Percentiles rank a stretch among this genome's conserved stretches.
These are phyloP conservation scores for Eucalyptus pauciflora DNA, from an alignment of 345 rosid species.

Conservation along the genomic window DNA sequence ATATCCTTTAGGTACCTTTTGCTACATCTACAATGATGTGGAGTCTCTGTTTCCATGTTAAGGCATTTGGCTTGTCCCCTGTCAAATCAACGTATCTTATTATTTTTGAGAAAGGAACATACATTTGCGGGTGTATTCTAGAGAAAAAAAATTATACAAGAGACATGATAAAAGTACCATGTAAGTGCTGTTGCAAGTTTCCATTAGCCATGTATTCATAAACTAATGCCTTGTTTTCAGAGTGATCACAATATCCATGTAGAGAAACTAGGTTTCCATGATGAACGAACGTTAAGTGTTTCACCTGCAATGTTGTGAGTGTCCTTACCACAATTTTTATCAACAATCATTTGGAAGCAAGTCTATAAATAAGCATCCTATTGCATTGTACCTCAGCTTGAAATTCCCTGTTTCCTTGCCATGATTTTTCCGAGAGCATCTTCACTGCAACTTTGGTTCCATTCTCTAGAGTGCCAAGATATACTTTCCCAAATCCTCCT, in stretches of 20 bases:
- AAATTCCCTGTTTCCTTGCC: slow-evolving; percentile 15
- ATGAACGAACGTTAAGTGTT: not conserved
- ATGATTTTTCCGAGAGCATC: slow-evolving; percentile 4
- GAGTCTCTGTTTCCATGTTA: too few species aligned
- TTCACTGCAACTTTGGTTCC: slow-evolving; percentile 9
- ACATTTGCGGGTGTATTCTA: too few species aligned
- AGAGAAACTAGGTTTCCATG: slow-evolving; percentile 14
- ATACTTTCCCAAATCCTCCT: slow-evolving; percentile 14
- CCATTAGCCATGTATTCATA: slow-evolving; percentile 11
- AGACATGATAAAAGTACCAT: not conserved
- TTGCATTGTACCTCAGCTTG: slow-evolving; percentile 6
- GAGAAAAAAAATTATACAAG: not conserved
- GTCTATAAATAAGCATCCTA: not conserved
- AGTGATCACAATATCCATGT: slow-evolving; percentile 18
- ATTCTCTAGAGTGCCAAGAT: too few species aligned
- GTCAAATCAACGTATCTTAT: too few species aligned
- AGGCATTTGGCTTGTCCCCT: too few species aligned
- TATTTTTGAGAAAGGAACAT: too few species aligned
- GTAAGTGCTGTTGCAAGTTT: slow-evolving; percentile 3
- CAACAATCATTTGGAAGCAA: too few species aligned
- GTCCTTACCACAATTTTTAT: not conserved
- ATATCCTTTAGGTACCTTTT: too few species aligned
- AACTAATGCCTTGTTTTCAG: not conserved
- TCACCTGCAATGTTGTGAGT: not conserved
- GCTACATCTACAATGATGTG: too few species aligned